Percentiles rank a stretch among this genome's conserved stretches.
Evolutionary conservation across 1,284 basidiomycete species (phyloP).

Genomic region (Pyrrhoderma lamaoense): DNA sequence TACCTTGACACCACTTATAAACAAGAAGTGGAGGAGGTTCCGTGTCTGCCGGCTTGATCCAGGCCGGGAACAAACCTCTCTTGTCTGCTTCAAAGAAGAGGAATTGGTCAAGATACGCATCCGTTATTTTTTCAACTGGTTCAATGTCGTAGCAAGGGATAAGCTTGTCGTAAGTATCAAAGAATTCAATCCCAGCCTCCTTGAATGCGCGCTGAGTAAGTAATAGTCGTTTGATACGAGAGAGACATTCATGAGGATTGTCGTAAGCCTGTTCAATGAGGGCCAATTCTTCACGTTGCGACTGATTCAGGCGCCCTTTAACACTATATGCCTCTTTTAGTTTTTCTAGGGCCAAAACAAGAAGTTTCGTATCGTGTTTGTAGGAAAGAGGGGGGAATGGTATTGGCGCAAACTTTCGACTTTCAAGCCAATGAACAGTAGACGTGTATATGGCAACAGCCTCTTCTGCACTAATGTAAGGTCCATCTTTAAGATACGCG

Average conservation of each 20-base stretch:
- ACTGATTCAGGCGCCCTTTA: slow-evolving; percentile 92
- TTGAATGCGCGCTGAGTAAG: slow-evolving; percentile 97
- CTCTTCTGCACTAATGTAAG: slow-evolving; percentile 95
- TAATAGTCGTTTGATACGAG: slow-evolving; percentile 92
- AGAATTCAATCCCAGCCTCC: slow-evolving; percentile 92
- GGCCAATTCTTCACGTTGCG: slow-evolving; percentile 92
- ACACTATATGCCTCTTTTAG: slow-evolving; percentile 98
- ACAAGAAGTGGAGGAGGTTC: slow-evolving; percentile 94
- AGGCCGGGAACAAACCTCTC: slow-evolving; percentile 90
- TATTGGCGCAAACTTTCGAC: slow-evolving; percentile 92
- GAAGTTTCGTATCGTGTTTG: slow-evolving; percentile 95
- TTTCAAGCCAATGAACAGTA: slow-evolving; percentile 96
- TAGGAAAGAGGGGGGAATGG: slow-evolving; percentile 97
- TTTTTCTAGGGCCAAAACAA: slow-evolving; percentile 92
- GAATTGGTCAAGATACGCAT: slow-evolving; percentile 92
- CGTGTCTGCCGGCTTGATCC: slow-evolving; percentile 96
- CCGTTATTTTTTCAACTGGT: slow-evolving; percentile 97
- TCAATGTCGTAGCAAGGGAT: slow-evolving; percentile 98
- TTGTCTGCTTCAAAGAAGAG: slow-evolving; percentile 92
- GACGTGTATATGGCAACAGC: slow-evolving; percentile 96
- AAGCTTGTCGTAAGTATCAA: slow-evolving; percentile 94
- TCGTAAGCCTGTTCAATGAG: slow-evolving; percentile 97
- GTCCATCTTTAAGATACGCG: slow-evolving; percentile 94
- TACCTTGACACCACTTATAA: slow-evolving; percentile 96
- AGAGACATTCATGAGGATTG: slow-evolving; percentile 89